Evolutionary conservation across 2,329 filamentous ascomycete species (phyloP).

Genomic region (Xylaria sp.): DNA sequence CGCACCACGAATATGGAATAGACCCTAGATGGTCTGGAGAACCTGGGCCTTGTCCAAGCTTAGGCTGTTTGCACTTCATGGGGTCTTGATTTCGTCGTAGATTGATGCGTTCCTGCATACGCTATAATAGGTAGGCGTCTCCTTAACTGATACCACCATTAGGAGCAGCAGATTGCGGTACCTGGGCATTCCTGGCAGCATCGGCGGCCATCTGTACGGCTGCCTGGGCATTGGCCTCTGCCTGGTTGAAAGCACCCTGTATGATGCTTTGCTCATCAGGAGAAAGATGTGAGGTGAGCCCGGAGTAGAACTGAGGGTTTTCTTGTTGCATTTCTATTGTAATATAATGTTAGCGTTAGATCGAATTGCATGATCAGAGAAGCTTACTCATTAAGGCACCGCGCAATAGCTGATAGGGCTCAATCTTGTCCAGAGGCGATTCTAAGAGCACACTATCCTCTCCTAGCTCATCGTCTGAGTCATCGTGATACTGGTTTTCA

Average conservation of each 20-base stretch:
- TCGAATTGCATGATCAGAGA: neutral
- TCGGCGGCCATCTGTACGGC: slow-evolving; percentile 36
- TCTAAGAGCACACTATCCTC: slow-evolving; percentile 94
- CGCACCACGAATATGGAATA: slow-evolving; percentile 21
- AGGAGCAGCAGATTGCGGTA: slow-evolving; percentile 25
- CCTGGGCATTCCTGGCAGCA: slow-evolving; percentile 28
- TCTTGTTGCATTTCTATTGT: slow-evolving; percentile 83
- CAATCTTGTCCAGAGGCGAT: slow-evolving; percentile 92
- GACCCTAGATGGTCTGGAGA: slow-evolving; percentile 11
- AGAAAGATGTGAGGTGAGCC: slow-evolving; percentile 69
- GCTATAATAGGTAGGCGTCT: neutral
- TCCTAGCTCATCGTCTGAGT: slow-evolving; percentile 87
- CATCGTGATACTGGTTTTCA: slow-evolving; percentile 61
- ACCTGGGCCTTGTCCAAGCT: neutral
- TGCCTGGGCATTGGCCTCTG: slow-evolving; percentile 43
- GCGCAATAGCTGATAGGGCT: slow-evolving; percentile 92
- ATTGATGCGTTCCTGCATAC: neutral
- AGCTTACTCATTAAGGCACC: slow-evolving; percentile 81
- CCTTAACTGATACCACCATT: slow-evolving; percentile 42
- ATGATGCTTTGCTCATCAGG: slow-evolving; percentile 43
- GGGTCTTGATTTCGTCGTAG: neutral
- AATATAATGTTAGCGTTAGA: slow-evolving; percentile 39
- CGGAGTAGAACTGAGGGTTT: slow-evolving; percentile 88
- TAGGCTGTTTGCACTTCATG: slow-evolving; percentile 1
- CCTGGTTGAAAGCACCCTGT: slow-evolving; percentile 43